Evolutionary conservation across 139 green algal genomes (phyloP).

Genomic region (Trebouxia sp.): DNA sequence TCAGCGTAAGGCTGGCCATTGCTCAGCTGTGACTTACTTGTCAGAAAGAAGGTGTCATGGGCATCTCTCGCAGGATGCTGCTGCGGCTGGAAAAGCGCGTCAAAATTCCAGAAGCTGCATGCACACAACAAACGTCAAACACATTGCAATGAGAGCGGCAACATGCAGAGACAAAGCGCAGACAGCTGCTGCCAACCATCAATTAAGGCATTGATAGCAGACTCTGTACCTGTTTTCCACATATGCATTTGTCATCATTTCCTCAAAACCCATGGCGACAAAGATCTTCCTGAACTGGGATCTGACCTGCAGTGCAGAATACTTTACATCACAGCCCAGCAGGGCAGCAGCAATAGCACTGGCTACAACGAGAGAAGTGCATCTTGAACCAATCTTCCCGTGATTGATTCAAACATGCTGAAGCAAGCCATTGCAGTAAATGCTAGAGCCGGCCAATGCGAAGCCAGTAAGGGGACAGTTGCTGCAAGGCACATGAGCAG

Average conservation of each 20-base stretch:
- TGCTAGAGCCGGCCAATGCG: too few species aligned
- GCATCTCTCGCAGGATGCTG: slow-evolving; percentile 96
- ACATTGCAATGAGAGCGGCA: not conserved
- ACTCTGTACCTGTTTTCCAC: slow-evolving; percentile 67
- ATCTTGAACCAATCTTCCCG: too few species aligned
- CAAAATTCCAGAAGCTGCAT: slow-evolving; percentile 98
- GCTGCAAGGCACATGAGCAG: not conserved
- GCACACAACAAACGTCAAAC: not conserved
- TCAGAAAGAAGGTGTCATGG: slow-evolving; percentile 99
- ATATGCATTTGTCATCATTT: slow-evolving; percentile 94
- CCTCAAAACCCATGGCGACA: slow-evolving; percentile 90
- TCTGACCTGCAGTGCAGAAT: slow-evolving; percentile 62
- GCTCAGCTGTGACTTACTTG: slow-evolving; percentile 41
- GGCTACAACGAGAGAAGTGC: too few species aligned
- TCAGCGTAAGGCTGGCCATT: not conserved
- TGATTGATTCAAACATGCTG: too few species aligned
- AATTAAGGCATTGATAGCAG: not conserved
- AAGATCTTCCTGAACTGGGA: slow-evolving; percentile 95
- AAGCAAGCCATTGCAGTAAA: too few species aligned
- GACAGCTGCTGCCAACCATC: not conserved
- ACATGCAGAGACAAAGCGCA: not conserved
- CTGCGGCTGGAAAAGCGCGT: slow-evolving; percentile 99
- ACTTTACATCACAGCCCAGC: not conserved
- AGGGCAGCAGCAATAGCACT: too few species aligned
- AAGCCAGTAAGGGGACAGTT: not conserved